Conservation (phyloP, 805 yeast species). For the Nakazawaea holstii region DNA sequence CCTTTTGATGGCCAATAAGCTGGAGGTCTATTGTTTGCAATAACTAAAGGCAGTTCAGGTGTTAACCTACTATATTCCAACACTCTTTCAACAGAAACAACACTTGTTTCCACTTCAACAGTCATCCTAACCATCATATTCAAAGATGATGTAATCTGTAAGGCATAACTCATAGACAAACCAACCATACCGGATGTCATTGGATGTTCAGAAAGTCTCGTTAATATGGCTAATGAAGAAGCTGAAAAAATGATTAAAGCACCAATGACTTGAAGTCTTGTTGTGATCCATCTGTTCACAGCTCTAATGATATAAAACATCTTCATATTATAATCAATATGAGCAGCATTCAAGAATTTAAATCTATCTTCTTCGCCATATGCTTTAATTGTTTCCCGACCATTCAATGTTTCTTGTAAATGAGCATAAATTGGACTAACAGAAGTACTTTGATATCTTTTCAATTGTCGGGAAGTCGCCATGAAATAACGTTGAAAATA, state of each 20-base stretch:
- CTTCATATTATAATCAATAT: slow-evolving; percentile 81
- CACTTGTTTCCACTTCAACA: slow-evolving; percentile 95
- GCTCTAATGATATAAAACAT: slow-evolving; percentile 90
- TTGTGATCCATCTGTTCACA: slow-evolving; percentile 97
- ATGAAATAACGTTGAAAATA: slow-evolving; percentile 75
- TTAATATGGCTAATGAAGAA: slow-evolving; percentile 72
- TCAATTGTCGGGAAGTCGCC: slow-evolving; percentile 74
- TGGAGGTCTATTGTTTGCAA: slow-evolving; percentile 54
- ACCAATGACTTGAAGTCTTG: slow-evolving; percentile 86
- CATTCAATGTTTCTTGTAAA: slow-evolving; percentile 76
- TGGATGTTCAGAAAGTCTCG: slow-evolving; percentile 19
- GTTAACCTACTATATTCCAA: slow-evolving; percentile 44
- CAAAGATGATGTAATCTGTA: slow-evolving; percentile 87
- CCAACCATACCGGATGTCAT: slow-evolving; percentile 80
- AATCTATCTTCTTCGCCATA: slow-evolving; percentile 64
- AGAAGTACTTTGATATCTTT: slow-evolving; percentile 76
- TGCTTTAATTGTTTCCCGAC: slow-evolving; percentile 72
- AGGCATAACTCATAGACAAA: slow-evolving; percentile 85
- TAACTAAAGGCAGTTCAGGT: slow-evolving; percentile 71
- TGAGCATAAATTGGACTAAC: slow-evolving; percentile 80
- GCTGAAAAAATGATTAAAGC: slow-evolving; percentile 83
- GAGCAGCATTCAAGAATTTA: slow-evolving; percentile 54
- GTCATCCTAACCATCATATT: slow-evolving; percentile 99
- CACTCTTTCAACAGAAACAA: slow-evolving; percentile 75
- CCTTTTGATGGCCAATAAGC: slow-evolving; percentile 72